A percentile compares a stretch with the other conserved stretches of the same genome.
Conservation (phyloP, 768 basidiomycete genomes). For the Tephrocybe sp. region DNA sequence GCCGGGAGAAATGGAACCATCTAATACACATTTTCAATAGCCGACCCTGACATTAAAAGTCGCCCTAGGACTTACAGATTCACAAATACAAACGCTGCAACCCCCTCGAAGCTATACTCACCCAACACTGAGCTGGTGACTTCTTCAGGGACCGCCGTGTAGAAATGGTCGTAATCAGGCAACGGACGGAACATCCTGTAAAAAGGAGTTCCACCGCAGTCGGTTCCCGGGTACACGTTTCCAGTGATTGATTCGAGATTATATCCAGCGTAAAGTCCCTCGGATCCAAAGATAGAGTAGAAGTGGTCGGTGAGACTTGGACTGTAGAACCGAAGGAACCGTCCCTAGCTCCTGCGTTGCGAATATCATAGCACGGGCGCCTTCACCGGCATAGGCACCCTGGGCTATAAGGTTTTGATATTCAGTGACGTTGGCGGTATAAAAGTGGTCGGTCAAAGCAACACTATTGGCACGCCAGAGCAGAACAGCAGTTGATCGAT, state of each 20-base stretch:
- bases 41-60: too few relatives aligned
- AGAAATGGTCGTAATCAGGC: conserved; percentile 18
- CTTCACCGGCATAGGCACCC: not conserved
- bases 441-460: conserved; percentile 10
- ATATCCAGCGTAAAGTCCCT: conserved; percentile 17
- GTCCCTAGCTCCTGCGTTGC: conserved; percentile 1
- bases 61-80: too few relatives aligned
- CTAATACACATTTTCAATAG: too few relatives aligned
- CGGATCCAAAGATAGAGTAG: conserved; percentile 15
- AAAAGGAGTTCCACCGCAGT: conserved; percentile 14
- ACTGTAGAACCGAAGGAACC: conserved; percentile 16
- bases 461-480: conserved; percentile 5
- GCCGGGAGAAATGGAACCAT: too few relatives aligned
- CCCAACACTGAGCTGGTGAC: too few relatives aligned
- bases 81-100: too few relatives aligned
- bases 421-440: conserved; percentile 8
- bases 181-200: conserved; percentile 17
- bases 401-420: not conserved
- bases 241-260: conserved; percentile 15
- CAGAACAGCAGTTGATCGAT: conserved; percentile 2
- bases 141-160: too few relatives aligned
- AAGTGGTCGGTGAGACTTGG: conserved; percentile 16
- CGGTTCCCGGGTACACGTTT: conserved; percentile 13
- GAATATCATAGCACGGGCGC: conserved; percentile 7
- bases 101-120: too few relatives aligned